Evolutionary conservation across 2,329 filamentous ascomycete genomes (phyloP), one percentile per base, ranked within the genome.

Genomic region (Aspergillus jensenii): DNA sequence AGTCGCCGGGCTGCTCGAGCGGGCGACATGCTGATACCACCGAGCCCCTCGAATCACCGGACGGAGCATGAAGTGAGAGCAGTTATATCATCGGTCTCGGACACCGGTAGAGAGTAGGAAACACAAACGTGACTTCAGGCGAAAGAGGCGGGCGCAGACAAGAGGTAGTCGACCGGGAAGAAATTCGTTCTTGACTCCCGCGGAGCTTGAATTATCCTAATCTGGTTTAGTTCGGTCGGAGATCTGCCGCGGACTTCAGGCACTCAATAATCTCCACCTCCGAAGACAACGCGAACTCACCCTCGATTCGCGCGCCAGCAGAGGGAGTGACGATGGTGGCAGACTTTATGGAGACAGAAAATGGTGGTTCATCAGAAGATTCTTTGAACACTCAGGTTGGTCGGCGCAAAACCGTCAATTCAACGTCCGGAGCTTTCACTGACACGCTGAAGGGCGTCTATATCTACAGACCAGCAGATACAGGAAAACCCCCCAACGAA

Each of bases 391-490:
- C 59, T 41, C 70, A 71, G 65, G 71, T 73, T 67, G 50, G 59
- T 55, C 17, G 9, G 14, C 41, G 19, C 35, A 19, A 25, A 35
- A n/a, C 14, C 37, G 25, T 33, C 17, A 15, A 15, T 25, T 15
- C 9, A 23, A 37, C 27, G 19, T 37, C 14, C 9, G 11, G 3
- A 52, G 9, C 45, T 23, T 9, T 56, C 40, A 56, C 64, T 70
- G 62, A 72, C 47, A 45, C 52, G 41, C 58, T 27, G 48, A 68
- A 89, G 86, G 81, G 81, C 47, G 84, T 85, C 56, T 89, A 86
- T 70, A 75, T 89, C 62, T 89, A 87, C 71, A 79, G 82, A 59
- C 82, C 85, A 58, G 73, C 79, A 45, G 68, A 70, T 74, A 78
- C 57, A 71, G 75, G 59, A 51, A 74, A 70, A 59, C 15, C 60